Evolutionary conservation across 2,329 filamentous ascomycete genomes (phyloP).

Genomic region (Macrophomina tecta): DNA sequence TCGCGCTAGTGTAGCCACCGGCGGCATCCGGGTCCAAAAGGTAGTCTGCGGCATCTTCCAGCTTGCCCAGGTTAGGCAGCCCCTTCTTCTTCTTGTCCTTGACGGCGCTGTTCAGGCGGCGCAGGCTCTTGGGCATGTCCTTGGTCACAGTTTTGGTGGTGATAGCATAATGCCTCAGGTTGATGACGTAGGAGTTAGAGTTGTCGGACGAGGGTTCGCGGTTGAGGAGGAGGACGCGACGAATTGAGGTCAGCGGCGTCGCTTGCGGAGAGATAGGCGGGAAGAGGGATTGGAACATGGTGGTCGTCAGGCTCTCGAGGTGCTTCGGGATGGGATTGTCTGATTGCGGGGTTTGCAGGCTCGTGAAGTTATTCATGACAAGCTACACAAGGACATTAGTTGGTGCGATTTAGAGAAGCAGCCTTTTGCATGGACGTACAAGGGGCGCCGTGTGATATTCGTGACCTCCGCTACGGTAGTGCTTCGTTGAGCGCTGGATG

Average conservation of each 20-base stretch:
- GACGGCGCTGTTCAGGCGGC: constrained; percentile 84
- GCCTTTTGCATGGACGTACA: neutral
- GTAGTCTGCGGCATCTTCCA: constrained; percentile 94
- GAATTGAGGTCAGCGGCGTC: constrained; percentile 90
- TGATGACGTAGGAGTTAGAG: constrained; percentile 74
- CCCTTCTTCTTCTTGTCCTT: constrained; percentile 69
- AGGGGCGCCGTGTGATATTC: constrained; percentile 81
- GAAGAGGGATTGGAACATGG: constrained; percentile 94
- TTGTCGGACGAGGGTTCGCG: constrained; percentile 63
- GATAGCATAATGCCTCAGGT: constrained; percentile 93
- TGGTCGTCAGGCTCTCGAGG: constrained; percentile 89
- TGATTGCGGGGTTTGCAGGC: constrained; percentile 51
- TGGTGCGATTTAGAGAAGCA: neutral
- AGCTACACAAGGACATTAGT: constrained; percentile 61
- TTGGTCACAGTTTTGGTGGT: constrained; percentile 75
- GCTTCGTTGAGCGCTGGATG: constrained; percentile 80
- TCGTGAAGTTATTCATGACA: constrained; percentile 97
- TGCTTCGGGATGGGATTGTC: constrained; percentile 82
- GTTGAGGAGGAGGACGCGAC: constrained; percentile 87
- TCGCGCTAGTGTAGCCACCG: constrained; percentile 84
- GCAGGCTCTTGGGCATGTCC: constrained; percentile 82
- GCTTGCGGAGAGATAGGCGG: constrained; percentile 92
- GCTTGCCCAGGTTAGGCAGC: constrained; percentile 85
- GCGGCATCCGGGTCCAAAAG: constrained; percentile 80
- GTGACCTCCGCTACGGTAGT: constrained; percentile 77